Evolutionary conservation across 441 rosid species (phyloP), one percentile per base, ranked within the genome.

Genomic region (Bruguiera hainesii): DNA sequence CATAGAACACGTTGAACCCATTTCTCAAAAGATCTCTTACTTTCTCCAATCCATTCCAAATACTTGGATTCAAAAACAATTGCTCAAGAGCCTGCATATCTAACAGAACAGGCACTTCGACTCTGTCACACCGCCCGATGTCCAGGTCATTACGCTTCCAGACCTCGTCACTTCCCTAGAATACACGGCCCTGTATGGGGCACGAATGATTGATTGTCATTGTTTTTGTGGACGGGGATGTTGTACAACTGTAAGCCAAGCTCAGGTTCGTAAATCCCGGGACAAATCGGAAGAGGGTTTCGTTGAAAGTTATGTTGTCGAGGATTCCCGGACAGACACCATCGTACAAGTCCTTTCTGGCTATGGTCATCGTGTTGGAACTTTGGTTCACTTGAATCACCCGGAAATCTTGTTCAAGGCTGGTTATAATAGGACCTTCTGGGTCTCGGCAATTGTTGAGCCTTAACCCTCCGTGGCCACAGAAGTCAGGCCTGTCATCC

Each of bases 211-310:
- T 31, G 20, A 16, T 1, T 5, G 4, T 0, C 23, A 1, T 0
- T 2, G 39, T 31, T 7, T 7, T 49, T 5, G 1, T 7, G n/a
- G 0, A 0, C 18, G 9, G 16, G 16, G 19, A 20, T 5, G 0
- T 10, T 0, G 39, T 0, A 39, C 76, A 73, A 26, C 57, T 25
- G 61, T 73, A 73, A 20, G 33, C 58, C 10, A 73, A 52, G 37
- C 13, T 73, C 11, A 67, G 16, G 61, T 57, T 63, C 9, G 1
- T 28, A 18, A 29, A 0, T 1, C 7, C 23, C 0, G 1, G 10
- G 15, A 5, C 0, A 2, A 13, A 8, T 28, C 4, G 21, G 25
- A 7, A 15, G 42, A 6, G 46, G 1, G 18, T 13, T 5, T 0
- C 18, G 16, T 30, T 26, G 6, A 56, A 7, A 20, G 7, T 37